These are phyloP conservation scores for Coprinopsis sp. DNA, from an alignment of 768 basidiomycete genomes.

Conservation along the genomic window DNA sequence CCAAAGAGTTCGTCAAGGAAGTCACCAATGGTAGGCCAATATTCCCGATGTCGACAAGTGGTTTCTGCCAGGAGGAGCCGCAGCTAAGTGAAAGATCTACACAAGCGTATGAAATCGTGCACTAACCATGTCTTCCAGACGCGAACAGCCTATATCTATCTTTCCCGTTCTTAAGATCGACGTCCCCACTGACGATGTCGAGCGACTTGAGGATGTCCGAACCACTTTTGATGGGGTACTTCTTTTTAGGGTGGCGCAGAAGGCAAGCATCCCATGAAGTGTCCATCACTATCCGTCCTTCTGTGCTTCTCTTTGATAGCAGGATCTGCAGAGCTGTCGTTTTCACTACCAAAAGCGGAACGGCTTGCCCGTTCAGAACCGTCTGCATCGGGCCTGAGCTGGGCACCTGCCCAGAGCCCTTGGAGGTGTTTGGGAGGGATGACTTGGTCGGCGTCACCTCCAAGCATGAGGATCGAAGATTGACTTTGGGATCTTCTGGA, in stretches of 20 bases:
- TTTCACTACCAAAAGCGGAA: background rate
- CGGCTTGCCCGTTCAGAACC: background rate
- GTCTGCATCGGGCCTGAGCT: background rate
- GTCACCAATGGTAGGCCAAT: constrained; percentile 3
- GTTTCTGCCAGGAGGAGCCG: constrained; percentile 1
- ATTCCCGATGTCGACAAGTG: background rate
- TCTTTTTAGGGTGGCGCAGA: background rate
- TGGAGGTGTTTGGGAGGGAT: background rate
- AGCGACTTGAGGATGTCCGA: background rate
- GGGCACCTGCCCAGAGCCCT: constrained; percentile 2
- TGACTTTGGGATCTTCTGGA: background rate
- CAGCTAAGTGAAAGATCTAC: background rate
- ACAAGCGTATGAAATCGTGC: background rate
- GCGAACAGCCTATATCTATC: constrained; percentile 6
- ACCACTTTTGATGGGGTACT: background rate
- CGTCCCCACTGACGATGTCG: background rate
- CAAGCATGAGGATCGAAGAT: constrained; percentile 2
- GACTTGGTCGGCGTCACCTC: background rate
- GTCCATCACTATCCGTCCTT: constrained; percentile 8
- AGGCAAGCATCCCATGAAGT: background rate
- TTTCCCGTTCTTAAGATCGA: background rate
- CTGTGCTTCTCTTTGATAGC: too few species aligned
- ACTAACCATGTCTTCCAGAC: constrained; percentile 10
- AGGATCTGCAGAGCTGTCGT: background rate
- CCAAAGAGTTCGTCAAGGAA: constrained; percentile 4